A percentile compares a stretch with the other conserved stretches of the same genome.
phyloP scores from a whole-genome alignment of 495 filamentous ascomycete genomes.

The Hypoxylon perforatum region DNA sequence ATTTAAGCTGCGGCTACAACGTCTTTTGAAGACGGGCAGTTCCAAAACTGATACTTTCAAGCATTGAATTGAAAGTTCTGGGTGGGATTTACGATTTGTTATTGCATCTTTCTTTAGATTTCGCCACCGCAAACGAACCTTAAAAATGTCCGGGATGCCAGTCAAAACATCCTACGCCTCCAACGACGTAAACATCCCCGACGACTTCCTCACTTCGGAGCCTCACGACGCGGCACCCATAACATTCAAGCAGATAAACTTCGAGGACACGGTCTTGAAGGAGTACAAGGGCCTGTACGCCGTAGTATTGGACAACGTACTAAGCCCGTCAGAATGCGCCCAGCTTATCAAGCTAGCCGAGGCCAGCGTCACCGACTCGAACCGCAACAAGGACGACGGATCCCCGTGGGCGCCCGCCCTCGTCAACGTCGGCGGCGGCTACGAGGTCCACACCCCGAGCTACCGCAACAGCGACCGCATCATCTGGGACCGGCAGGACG shows the following conservation, averaged over 20 bases:
- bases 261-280: constrained; percentile 59
- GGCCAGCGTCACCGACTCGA: constrained; percentile 49
- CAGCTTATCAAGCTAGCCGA: constrained; percentile 68
- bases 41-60: no score
- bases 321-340: constrained; percentile 70
- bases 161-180: constrained; percentile 43
- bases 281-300: constrained; percentile 68
- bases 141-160: constrained; percentile 2
- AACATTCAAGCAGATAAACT: constrained; percentile 61
- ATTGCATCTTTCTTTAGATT: not conserved
- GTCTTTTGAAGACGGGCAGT: no score
- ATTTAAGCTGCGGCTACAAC: no score
- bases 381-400: constrained; percentile 24
- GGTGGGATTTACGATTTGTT: not conserved
- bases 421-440: constrained; percentile 74
- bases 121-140: not conserved
- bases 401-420: constrained; percentile 70
- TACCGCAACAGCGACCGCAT: constrained; percentile 78
- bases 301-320: constrained; percentile 70
- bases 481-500: constrained; percentile 72
- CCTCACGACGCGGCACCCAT: constrained; percentile 48
- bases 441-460: constrained; percentile 64
- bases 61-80: no score
- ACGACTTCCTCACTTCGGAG: constrained; percentile 45
- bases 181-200: constrained; percentile 47